Evolutionary conservation across 2,329 filamentous ascomycete species (phyloP).

Genomic region (Penicillium sp.): DNA sequence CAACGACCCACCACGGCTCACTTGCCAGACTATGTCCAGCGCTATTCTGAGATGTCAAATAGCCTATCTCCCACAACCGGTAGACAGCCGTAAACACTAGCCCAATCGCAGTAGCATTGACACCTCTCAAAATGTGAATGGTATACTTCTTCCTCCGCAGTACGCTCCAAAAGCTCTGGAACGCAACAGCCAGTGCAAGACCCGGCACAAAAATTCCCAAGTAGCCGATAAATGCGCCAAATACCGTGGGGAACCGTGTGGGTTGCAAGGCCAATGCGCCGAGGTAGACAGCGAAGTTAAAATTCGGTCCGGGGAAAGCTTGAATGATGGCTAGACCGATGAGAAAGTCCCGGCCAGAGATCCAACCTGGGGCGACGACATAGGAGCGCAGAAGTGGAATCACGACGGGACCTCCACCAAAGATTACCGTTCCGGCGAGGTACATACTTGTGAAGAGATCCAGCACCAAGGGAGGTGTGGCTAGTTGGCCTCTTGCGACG

Average conservation of each 20-base stretch:
- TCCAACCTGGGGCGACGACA: conserved; percentile 71
- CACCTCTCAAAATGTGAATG: conserved; percentile 55
- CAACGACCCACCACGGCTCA: conserved; percentile 68
- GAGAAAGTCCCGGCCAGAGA: conserved; percentile 71
- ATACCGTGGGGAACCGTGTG: conserved; percentile 34
- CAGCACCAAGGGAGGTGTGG: conserved; percentile 53
- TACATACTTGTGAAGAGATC: conserved; percentile 74
- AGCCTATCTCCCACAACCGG: conserved; percentile 65
- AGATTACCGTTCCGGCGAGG: conserved; percentile 71
- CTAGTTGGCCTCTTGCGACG: conserved; percentile 48
- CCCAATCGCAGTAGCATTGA: conserved; percentile 65
- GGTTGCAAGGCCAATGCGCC: conserved; percentile 54
- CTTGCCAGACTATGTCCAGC: conserved; percentile 58
- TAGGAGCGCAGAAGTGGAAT: conserved; percentile 65
- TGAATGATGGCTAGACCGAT: conserved; percentile 74
- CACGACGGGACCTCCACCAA: conserved; percentile 68
- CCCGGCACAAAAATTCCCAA: conserved; percentile 49
- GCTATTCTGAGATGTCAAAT: conserved; percentile 55
- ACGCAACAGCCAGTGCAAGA: conserved; percentile 36
- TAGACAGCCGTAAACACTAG: conserved; percentile 69
- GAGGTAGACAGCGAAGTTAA: conserved; percentile 60
- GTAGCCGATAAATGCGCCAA: conserved; percentile 58
- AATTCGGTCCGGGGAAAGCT: conserved; percentile 65
- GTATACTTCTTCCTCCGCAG: conserved; percentile 54
- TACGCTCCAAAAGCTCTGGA: conserved; percentile 59